Base-by-base conservation (phyloP, 2,329 filamentous ascomycete genomes). In the Hypoxylon sp. region DNA sequence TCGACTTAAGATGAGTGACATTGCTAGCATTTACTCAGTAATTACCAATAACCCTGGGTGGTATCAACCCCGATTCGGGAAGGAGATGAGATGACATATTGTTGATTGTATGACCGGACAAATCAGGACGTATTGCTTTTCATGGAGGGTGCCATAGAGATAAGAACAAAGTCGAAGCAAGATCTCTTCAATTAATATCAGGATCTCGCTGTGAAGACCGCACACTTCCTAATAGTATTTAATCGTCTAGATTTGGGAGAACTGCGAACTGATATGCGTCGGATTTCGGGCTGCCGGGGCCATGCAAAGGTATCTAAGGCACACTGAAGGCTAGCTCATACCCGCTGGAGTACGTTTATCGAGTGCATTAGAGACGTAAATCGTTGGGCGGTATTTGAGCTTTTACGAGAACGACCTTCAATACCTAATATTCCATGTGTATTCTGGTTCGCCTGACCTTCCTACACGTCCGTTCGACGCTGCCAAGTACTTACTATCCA, bases 41-140 rank as follows among this genome's bases (percentile, higher is more conserved):
- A 32, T 33, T 2, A 48, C 49, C 42, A 40, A 16, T 3, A 30
- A 9, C n/a, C 2, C 46, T 16, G 44, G 40, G 40, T 53, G 18
- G 24, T 49, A 36, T 33, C 22, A 50, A 14, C 14, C 18, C 53
- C 38, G 18, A 18, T 63, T 58, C 8, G 14, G 54, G 60, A 58
- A 63, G 60, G 60, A 63, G 52, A 30, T 48, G 49, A 42, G 20
- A 42, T 58, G 24, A 45, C 40, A 45, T 40, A 40, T 20, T 5
- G 14, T 49, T 36, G 24, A 22, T 18, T 4, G 48, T 49, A 49
- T 44, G 18, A 33, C 18, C n/a, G 53, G 40, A 36, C 49, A 36
- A 54, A 53, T 59, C 9, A 28, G 44, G 45, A 26, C 20, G n/a
- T 26, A 22, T 24, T 16, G 26, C 30, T 46, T 18, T 9, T 40